Conservation (phyloP, 2,329 filamentous ascomycete species). For the Ophiostoma ips region DNA sequence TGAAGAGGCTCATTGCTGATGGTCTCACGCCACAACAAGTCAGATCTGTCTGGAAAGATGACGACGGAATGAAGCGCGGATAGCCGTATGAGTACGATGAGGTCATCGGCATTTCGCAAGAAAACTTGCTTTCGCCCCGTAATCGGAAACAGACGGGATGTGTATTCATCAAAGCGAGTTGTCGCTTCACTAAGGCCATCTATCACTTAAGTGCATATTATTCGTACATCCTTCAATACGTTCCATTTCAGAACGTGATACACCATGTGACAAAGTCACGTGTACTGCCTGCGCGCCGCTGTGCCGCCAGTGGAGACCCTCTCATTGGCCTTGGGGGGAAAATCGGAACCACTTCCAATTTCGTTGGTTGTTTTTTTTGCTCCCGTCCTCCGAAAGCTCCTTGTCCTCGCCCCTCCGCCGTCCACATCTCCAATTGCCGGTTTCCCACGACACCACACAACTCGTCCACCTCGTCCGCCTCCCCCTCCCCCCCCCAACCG, state of each 20-base stretch:
- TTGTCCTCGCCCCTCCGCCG: slow-evolving; percentile 3
- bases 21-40: too few relatives aligned
- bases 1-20: too few relatives aligned
- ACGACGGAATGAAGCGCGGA: background rate
- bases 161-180: background rate
- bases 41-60: too few relatives aligned
- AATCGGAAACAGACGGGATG: background rate
- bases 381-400: slow-evolving; percentile 10
- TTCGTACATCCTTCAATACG: background rate
- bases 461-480: background rate
- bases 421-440: slow-evolving; percentile 4
- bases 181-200: background rate
- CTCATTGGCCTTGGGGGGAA: slow-evolving; percentile 2
- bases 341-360: slow-evolving; percentile 9
- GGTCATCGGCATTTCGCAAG: background rate
- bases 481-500: background rate
- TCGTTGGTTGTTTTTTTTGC: slow-evolving; percentile 10
- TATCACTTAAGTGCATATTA: background rate
- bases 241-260: background rate
- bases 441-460: background rate
- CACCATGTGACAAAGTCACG: background rate
- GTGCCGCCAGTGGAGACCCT: background rate
- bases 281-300: background rate
- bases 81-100: background rate
- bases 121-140: background rate